Evolutionary conservation across 441 rosid species (phyloP).

Genomic region (Isatis lusitanica): DNA sequence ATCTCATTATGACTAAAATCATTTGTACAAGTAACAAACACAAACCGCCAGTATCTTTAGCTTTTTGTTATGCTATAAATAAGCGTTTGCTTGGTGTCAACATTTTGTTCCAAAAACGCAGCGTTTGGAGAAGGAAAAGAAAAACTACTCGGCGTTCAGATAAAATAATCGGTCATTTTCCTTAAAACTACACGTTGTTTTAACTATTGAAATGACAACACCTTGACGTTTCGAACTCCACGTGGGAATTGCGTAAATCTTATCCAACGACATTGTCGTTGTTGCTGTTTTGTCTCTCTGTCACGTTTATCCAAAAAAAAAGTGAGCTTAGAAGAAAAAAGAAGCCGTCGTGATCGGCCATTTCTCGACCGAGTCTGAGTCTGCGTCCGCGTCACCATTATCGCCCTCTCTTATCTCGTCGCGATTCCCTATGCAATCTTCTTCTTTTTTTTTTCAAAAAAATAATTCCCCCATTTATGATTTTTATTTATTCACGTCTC

Average conservation of each 20-base stretch:
- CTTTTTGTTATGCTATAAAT: not conserved
- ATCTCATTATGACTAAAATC: not conserved
- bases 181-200: slow-evolving; percentile 7
- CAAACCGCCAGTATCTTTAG: not conserved
- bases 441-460: not conserved
- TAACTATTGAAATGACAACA: not conserved
- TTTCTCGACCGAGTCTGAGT: slow-evolving; percentile 27
- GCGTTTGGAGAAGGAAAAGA: not conserved
- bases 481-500: not conserved
- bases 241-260: slow-evolving; percentile 35
- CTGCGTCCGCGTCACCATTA: slow-evolving; percentile 33
- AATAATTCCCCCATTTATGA: not conserved
- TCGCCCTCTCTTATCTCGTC: slow-evolving; percentile 37
- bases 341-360: slow-evolving; percentile 34
- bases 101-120: slow-evolving; percentile 1
- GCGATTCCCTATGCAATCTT: slow-evolving; percentile 35
- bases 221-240: not conserved
- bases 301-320: slow-evolving; percentile 18
- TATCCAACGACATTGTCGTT: slow-evolving; percentile 24
- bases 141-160: not conserved
- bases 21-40: not conserved
- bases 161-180: not conserved
- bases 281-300: not conserved
- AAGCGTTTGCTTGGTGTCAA: not conserved
- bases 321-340: not conserved